Base-by-base conservation (phyloP, 1,284 basidiomycete genomes). In the Leccinum angustisporum region DNA sequence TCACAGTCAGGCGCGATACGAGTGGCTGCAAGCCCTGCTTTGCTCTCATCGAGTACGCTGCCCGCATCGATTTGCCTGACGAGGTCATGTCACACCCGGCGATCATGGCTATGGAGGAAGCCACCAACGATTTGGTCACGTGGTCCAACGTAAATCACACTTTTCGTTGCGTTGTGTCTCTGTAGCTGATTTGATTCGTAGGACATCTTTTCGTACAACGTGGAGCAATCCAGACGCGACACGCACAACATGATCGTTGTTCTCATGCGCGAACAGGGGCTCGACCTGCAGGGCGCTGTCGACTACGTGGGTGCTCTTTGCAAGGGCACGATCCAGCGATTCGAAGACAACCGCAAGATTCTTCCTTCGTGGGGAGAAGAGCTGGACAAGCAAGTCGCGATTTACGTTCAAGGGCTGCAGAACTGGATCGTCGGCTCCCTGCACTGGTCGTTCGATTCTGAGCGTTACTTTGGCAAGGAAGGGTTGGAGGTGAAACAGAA, bases 121-220 rank as follows among this genome's bases (percentile, higher is more conserved):
- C 78, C 36, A 78, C 83, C 25, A 85, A 86, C 63, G 86, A 87
- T 62, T 76, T 87, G 55, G 80, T 86, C 50, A 81, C 82, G 43
- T 84, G 85, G 83, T 84, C 82, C 31, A 86, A 86, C 68, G 85
- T 86, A 70, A 67, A 78, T 56, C 48, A 33, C 25, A 3, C 25
- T 56, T n/a, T 5, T 10, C 9, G 40, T 54, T 54, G 50, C 7
- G 2, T 50, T 30, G 56, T 27, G 52, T 13, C 11, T 7, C 43
- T 13, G 18, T 48, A 5, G 25, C 54, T 74, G 31, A 62, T 57
- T 38, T 21, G 55, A 38, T 40, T 48, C 52, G 2, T 55, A 86
- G 85, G 85, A 86, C 63, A 81, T 86, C 33, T 85, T 83, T 66
- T 86, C 86, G 0, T 86, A 84, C 71, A 86, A 86, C 59, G 81